A percentile compares a stretch with the other conserved stretches of the same genome.
Evolutionary conservation across 495 filamentous ascomycete species (phyloP).

Genomic region (Mytilinidion resinicola): DNA sequence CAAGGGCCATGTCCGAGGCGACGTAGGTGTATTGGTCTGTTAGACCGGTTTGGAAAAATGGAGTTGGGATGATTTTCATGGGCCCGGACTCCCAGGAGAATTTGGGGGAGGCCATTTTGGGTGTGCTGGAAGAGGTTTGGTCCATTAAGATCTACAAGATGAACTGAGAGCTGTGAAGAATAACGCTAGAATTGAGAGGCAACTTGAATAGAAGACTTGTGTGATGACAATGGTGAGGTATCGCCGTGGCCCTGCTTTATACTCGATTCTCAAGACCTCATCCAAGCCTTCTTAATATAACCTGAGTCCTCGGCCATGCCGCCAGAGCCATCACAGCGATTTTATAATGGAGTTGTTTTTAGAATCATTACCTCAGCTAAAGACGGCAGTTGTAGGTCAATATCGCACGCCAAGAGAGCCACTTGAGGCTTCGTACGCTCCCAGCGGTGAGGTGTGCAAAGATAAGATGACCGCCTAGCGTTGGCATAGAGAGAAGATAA

Average conservation of each 20-base stretch:
- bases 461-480: background rate
- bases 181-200: background rate
- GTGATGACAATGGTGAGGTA: background rate
- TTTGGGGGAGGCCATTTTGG: background rate
- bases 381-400: background rate
- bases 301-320: background rate
- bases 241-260: too few relatives aligned
- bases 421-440: background rate
- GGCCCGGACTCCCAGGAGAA: constrained; percentile 14
- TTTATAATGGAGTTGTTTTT: background rate
- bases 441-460: background rate
- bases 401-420: background rate
- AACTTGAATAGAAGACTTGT: background rate
- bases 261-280: background rate
- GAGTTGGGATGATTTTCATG: constrained; percentile 12
- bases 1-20: constrained; percentile 41
- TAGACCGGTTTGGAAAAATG: constrained; percentile 3
- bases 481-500: background rate
- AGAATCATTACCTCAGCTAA: background rate
- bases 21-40: constrained; percentile 16
- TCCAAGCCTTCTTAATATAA: background rate
- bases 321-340: background rate
- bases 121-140: background rate
- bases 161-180: background rate
- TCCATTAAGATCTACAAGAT: background rate